These are phyloP conservation scores for Picea glauca DNA, from an alignment of 75 land plant species.

Conservation along the genomic window DNA sequence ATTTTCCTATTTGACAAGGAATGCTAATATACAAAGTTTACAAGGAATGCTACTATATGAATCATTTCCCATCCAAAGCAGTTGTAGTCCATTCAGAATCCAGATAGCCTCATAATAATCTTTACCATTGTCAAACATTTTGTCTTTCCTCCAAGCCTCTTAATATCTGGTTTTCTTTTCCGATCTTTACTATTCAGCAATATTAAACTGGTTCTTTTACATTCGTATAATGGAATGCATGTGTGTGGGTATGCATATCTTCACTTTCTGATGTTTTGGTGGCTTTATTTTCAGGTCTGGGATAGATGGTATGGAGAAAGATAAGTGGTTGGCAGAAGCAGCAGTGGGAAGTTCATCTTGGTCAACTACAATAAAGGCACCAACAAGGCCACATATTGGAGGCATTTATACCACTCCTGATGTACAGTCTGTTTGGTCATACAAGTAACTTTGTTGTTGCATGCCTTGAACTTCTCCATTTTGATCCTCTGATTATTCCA, in stretches of 20 bases:
- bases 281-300: slow-evolving; percentile 4
- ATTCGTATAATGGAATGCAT: not conserved
- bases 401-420: slow-evolving; percentile 30
- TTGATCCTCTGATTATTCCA: slow-evolving; percentile 1
- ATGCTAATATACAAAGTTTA: not conserved
- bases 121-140: not conserved
- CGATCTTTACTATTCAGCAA: not conserved
- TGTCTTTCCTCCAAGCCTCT: not conserved
- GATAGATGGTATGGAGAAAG: not conserved
- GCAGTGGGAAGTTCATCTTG: slow-evolving; percentile 1
- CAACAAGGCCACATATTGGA: slow-evolving; percentile 18
- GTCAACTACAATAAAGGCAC: slow-evolving; percentile 10
- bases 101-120: not conserved
- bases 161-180: not conserved
- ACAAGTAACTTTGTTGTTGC: slow-evolving; percentile 15
- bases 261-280: not conserved
- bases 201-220: not conserved
- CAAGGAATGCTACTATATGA: not conserved
- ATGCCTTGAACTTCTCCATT: slow-evolving; percentile 1
- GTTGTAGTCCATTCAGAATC: not conserved
- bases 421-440: slow-evolving; percentile 46
- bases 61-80: not conserved
- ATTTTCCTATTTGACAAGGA: not conserved
- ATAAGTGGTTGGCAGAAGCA: slow-evolving; percentile 5
- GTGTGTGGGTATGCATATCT: not conserved